phyloP scores from a whole-genome alignment of 2,329 filamentous ascomycete genomes.

The Botrytis fragariae region DNA sequence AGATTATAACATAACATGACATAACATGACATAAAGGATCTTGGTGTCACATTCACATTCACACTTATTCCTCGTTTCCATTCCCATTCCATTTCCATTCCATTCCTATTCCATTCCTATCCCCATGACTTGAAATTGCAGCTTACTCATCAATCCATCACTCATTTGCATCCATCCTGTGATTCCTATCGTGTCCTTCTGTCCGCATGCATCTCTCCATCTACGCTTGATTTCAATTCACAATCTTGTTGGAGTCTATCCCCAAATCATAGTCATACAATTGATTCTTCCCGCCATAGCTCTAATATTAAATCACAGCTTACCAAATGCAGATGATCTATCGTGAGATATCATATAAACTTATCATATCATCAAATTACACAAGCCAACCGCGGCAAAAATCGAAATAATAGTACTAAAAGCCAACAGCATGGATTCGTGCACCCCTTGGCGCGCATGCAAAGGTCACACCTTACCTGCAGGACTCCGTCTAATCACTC shows the following conservation, averaged over 20 bases:
- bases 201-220: neutral
- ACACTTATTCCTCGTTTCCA: neutral
- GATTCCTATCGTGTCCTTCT: neutral
- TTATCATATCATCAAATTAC: neutral
- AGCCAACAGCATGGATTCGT: neutral
- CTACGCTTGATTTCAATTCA: neutral
- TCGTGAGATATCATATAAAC: neutral
- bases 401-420: constrained; percentile 2
- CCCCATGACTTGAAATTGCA: neutral
- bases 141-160: neutral
- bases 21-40: neutral
- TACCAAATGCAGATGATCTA: neutral
- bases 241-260: neutral
- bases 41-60: neutral
- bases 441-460: neutral
- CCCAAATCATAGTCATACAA: neutral
- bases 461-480: neutral
- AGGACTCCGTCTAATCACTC: neutral
- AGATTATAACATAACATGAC: neutral
- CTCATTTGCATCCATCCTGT: neutral
- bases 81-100: too few species aligned
- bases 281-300: neutral
- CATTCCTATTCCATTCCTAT: neutral
- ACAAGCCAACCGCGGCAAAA: constrained; percentile 13
- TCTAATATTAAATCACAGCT: neutral